Evolutionary conservation across 495 filamentous ascomycete genomes (phyloP), one percentile per base, ranked within the genome.

Genomic region (Hypomontagnella submonticulosa): DNA sequence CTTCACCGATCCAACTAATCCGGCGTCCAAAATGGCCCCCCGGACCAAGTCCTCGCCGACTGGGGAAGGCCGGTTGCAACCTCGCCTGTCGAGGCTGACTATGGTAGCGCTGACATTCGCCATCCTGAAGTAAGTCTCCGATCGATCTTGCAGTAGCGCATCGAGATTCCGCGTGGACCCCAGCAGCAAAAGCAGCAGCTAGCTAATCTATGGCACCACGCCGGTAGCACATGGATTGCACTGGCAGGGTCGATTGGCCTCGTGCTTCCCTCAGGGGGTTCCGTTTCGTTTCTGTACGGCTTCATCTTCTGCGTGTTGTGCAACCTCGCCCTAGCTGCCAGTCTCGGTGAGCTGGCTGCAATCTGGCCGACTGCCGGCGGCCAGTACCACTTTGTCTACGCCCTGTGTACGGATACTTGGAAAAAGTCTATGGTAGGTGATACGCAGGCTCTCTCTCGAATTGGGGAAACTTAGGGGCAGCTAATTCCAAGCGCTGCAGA

Each of bases 361-460:
- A 80, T 79, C 47, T 84, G 81, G 71, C 81, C 82, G 0, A 84
- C 83, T 0, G 80, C 81, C 1, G 82, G 81, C 1, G 82, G 82
- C 4, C 83, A 85, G 63, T 85, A 82, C 69, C 79, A 82, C 56
- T 82, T 79, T 47, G 78, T 77, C 1, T 82, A 78, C 32, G 74
- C 74, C 3, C 67, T 80, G 9, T 74, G 69, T 42, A 67, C 69
- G 6, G 73, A 74, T 0, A 42, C 37, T 8, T 76, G 72, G 75
- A 76, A 70, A 62, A 70, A 50, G 57, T 62, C 62, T 23, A 70
- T 75, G 59, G 67, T 75, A 18, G 38, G 66, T 61, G 54, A 12
- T 3, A 27, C 6, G 23, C 23, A 27, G 23, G 23, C 23, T 2
- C 23, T 27, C 23, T 27, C 23, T 27, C 23, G 23, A 27, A 27